phyloP scores from a whole-genome alignment of 1,284 basidiomycete species.

The Ceratobasidium sp. region DNA sequence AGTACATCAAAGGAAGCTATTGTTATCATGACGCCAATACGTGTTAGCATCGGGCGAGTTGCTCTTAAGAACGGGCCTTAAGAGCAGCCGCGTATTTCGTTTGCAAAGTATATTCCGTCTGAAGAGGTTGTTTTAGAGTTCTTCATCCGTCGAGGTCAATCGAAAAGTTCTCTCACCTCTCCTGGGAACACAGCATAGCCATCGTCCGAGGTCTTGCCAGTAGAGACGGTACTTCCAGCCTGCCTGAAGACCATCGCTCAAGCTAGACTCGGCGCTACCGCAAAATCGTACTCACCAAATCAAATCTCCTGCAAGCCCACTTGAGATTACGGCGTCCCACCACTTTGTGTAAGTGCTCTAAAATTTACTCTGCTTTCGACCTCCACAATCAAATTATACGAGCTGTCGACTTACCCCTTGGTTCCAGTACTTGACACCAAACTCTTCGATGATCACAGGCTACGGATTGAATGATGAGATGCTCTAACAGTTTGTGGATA shows the following conservation, averaged over 20 bases:
- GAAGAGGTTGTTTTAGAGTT: not conserved
- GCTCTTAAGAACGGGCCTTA: constrained; percentile 4
- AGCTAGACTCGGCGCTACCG: not conserved
- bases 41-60: no score
- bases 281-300: constrained; percentile 1
- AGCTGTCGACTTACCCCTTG: constrained; percentile 46
- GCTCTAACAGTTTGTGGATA: no score
- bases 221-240: constrained; percentile 48
- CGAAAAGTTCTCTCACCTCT: constrained; percentile 42
- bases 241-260: constrained; percentile 54
- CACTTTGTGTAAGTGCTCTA: constrained; percentile 58
- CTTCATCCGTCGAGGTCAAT: not conserved
- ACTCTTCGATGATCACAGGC: constrained; percentile 65
- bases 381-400: no score
- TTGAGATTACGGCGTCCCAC: constrained; percentile 60
- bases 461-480: not conserved
- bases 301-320: constrained; percentile 56
- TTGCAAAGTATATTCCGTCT: constrained; percentile 29
- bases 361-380: no score
- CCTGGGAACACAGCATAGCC: constrained; percentile 56
- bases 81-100: constrained; percentile 33
- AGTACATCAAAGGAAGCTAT: no score
- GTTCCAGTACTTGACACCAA: constrained; percentile 57
- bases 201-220: constrained; percentile 56
- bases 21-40: no score